Evolutionary conservation across 2,329 filamentous ascomycete genomes (phyloP).

Genomic region (Aspergillus sp.): DNA sequence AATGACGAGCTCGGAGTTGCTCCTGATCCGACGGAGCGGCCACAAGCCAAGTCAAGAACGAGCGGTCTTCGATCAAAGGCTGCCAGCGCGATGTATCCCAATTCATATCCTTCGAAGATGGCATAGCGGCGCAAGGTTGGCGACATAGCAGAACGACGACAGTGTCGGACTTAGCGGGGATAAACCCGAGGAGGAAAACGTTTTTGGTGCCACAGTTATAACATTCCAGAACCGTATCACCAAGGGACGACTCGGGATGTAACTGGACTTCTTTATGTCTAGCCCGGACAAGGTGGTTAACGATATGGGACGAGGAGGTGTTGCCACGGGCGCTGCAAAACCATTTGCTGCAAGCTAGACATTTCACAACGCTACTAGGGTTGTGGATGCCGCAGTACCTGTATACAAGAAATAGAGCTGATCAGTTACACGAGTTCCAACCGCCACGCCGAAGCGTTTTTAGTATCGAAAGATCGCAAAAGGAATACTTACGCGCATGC

Average conservation of each 20-base stretch:
- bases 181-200: conserved; percentile 95
- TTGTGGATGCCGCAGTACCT: conserved; percentile 98
- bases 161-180: conserved; percentile 96
- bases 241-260: conserved; percentile 86
- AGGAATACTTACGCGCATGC: conserved; percentile 79
- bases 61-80: conserved; percentile 93
- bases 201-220: conserved; percentile 99
- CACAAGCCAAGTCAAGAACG: conserved; percentile 93
- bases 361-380: conserved; percentile 92
- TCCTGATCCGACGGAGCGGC: conserved; percentile 86
- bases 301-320: conserved; percentile 93
- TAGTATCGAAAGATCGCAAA: background rate
- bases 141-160: conserved; percentile 96
- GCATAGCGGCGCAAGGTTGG: conserved; percentile 90
- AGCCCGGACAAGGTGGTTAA: conserved; percentile 95
- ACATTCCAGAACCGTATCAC: conserved; percentile 95
- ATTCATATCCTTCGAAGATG: conserved; percentile 98
- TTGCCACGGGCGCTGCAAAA: conserved; percentile 98
- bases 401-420: conserved; percentile 14
- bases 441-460: background rate
- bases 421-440: background rate
- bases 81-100: conserved; percentile 99
- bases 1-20: conserved; percentile 88
- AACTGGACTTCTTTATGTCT: conserved; percentile 98
- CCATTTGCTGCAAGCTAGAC: conserved; percentile 94